Evolutionary conservation across 306 rosid species (phyloP).

Genomic region (Delonix regia): DNA sequence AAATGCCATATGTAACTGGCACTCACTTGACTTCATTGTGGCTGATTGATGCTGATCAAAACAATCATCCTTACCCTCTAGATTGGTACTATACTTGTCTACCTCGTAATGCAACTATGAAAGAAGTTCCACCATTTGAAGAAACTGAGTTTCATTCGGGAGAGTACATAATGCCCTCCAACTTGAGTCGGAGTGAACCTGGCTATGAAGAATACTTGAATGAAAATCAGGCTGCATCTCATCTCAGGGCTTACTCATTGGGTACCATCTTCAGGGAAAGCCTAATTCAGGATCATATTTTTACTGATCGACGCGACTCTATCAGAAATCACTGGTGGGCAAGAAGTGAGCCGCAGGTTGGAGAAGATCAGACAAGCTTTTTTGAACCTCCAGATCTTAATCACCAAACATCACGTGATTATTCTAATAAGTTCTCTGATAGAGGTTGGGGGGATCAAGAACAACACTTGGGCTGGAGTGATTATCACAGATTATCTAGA

Average conservation of each 20-base stretch:
- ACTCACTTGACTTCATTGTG: slow-evolving; percentile 62
- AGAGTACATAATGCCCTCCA: slow-evolving; percentile 56
- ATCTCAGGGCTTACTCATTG: slow-evolving; percentile 72
- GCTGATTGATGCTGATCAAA: slow-evolving; percentile 60
- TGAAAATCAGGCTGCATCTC: slow-evolving; percentile 52
- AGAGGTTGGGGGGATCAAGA: slow-evolving; percentile 65
- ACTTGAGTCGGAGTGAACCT: slow-evolving; percentile 40
- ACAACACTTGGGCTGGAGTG: slow-evolving; percentile 54
- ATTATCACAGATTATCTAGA: slow-evolving; percentile 48
- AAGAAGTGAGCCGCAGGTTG: slow-evolving; percentile 47
- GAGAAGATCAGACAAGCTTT: slow-evolving; percentile 66
- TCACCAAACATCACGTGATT: slow-evolving; percentile 33
- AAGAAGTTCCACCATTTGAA: slow-evolving; percentile 46
- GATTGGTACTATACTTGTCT: slow-evolving; percentile 79
- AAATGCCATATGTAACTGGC: slow-evolving; percentile 49
- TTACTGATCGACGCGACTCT: slow-evolving; percentile 30
- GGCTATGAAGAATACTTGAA: slow-evolving; percentile 49
- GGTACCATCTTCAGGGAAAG: slow-evolving; percentile 63
- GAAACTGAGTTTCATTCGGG: slow-evolving; percentile 44
- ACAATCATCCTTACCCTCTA: slow-evolving; percentile 70
- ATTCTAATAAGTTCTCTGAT: slow-evolving; percentile 55
- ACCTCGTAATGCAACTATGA: slow-evolving; percentile 35
- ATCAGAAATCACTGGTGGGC: slow-evolving; percentile 81
- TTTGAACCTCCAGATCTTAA: slow-evolving; percentile 85
- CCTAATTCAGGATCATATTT: slow-evolving; percentile 47